A percentile compares a stretch with the other conserved stretches of the same genome.
phyloP scores from a whole-genome alignment of 2,329 filamentous ascomycete species.

The Scorias spongiosa region DNA sequence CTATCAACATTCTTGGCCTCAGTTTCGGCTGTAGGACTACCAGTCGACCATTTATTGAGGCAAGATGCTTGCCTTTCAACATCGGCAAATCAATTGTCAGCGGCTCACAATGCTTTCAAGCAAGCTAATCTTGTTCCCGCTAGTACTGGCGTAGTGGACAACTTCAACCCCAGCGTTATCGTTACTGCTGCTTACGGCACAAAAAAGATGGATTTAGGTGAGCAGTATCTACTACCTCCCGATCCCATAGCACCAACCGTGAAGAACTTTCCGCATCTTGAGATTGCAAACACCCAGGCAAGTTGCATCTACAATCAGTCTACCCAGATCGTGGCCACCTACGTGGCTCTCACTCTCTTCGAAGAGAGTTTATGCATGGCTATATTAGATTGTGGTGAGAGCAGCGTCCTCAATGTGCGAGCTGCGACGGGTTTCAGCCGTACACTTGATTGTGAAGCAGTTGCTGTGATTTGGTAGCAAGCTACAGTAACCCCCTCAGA shows the following conservation, averaged over 20 bases:
- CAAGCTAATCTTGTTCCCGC: slow-evolving; percentile 9
- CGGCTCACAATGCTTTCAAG: slow-evolving; percentile 6
- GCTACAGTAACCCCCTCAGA: too few species aligned
- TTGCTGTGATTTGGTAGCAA: too few species aligned
- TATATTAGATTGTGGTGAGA: background rate
- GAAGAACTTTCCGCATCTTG: slow-evolving; percentile 8
- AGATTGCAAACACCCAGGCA: slow-evolving; percentile 11
- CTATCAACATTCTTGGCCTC: slow-evolving; percentile 4
- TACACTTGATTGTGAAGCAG: too few species aligned
- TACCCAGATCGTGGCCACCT: slow-evolving; percentile 6
- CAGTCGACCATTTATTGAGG: background rate
- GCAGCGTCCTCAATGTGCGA: too few species aligned
- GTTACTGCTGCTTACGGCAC: slow-evolving; percentile 6
- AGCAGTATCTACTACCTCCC: slow-evolving; percentile 4
- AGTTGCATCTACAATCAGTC: slow-evolving; percentile 9
- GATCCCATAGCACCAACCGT: slow-evolving; percentile 6
- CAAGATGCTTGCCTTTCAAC: slow-evolving; percentile 7
- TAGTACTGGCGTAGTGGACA: slow-evolving; percentile 4
- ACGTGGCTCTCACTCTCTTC: slow-evolving; percentile 8
- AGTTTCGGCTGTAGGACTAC: slow-evolving; percentile 3
- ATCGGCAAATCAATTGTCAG: slow-evolving; percentile 2
- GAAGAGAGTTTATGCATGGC: slow-evolving; percentile 3
- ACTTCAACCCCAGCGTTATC: slow-evolving; percentile 7
- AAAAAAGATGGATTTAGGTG: slow-evolving; percentile 10
- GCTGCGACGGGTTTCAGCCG: too few species aligned